These are phyloP conservation scores for Chlamydomonas applanata DNA, from an alignment of 139 green algal genomes.

Conservation along the genomic window DNA sequence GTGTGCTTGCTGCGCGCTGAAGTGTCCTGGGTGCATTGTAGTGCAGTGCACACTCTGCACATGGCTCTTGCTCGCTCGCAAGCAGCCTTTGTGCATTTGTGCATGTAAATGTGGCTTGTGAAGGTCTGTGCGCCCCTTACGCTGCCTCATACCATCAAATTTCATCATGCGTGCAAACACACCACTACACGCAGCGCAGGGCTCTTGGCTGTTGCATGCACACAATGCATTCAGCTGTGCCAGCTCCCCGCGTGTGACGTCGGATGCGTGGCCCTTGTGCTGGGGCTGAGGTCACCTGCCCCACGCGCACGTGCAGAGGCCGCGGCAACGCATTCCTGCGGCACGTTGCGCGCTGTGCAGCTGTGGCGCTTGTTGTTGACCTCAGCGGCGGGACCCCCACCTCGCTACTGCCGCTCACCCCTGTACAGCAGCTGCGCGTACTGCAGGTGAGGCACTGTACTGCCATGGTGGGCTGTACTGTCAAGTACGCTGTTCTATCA, in stretches of 20 bases:
- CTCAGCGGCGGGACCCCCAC: conserved; percentile 18
- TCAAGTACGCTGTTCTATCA: neutral
- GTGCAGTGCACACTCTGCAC: too few relatives aligned
- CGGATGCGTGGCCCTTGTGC: neutral
- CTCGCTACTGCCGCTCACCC: conserved; percentile 10
- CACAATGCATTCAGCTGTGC: conserved; percentile 1
- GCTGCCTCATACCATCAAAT: too few relatives aligned
- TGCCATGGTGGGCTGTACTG: too few relatives aligned
- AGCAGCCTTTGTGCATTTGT: too few relatives aligned
- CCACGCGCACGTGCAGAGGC: conserved; percentile 30
- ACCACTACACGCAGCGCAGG: neutral
- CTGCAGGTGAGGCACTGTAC: conserved; percentile 32
- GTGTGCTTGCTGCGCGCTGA: too few relatives aligned
- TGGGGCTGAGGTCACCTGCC: neutral
- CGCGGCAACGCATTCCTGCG: conserved; percentile 72
- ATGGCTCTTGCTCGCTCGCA: too few relatives aligned
- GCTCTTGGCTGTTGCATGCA: neutral
- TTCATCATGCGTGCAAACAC: neutral
- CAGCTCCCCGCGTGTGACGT: neutral
- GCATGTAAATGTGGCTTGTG: too few relatives aligned
- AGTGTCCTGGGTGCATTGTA: too few relatives aligned
- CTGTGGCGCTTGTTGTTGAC: conserved; percentile 67
- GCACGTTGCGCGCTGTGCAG: conserved; percentile 61
- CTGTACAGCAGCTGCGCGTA: conserved; percentile 54
- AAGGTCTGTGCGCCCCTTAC: too few relatives aligned